A percentile compares a stretch with the other conserved stretches of the same genome.
These are phyloP conservation scores for Pholiota adiposa DNA, from an alignment of 1,284 basidiomycete genomes.

Conservation along the genomic window DNA sequence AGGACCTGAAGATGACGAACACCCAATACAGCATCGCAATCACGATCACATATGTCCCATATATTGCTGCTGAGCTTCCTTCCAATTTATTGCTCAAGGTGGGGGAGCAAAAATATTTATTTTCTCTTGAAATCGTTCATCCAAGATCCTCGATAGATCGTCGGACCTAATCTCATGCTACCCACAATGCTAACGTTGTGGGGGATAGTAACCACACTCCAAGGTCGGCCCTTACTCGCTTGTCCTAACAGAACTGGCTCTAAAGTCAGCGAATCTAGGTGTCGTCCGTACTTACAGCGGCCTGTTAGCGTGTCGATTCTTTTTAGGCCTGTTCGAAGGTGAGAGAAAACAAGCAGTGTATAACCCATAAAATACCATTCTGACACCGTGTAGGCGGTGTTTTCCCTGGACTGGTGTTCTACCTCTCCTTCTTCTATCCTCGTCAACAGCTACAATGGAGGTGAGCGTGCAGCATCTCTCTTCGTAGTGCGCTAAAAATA, in stretches of 20 bases:
- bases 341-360: background rate
- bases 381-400: slow-evolving; percentile 24
- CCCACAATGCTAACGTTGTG: slow-evolving; percentile 60
- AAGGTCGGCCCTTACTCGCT: slow-evolving; percentile 42
- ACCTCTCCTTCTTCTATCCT: slow-evolving; percentile 37
- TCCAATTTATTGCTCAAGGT: slow-evolving; percentile 27
- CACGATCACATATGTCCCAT: slow-evolving; percentile 21
- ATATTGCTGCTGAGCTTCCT: slow-evolving; percentile 34
- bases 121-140: background rate
- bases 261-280: slow-evolving; percentile 31
- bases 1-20: slow-evolving; percentile 31
- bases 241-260: background rate
- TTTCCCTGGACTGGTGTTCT: slow-evolving; percentile 39
- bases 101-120: too few species aligned
- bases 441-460: slow-evolving; percentile 23
- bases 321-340: slow-evolving; percentile 32
- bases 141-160: slow-evolving; percentile 33
- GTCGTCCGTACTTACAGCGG: slow-evolving; percentile 28
- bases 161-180: slow-evolving; percentile 61
- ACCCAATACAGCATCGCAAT: background rate
- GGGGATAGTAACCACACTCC: slow-evolving; percentile 58
- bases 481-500: slow-evolving; percentile 2
- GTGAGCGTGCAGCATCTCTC: slow-evolving; percentile 1
- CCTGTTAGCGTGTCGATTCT: slow-evolving; percentile 30
- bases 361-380: too few species aligned